Conservation (phyloP, 306 rosid genomes). For the barrel medic (Medicago truncatula) region MtrunA17r5.0-ANR NC_053046.1:35123501-35124000, state of each 20-base stretch:
- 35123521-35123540: not conserved
- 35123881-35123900: too few relatives aligned
- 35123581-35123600: not conserved
- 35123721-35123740: constrained; percentile 2
- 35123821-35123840: too few relatives aligned
- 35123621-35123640: not conserved
- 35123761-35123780: not conserved
- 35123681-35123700: not conserved
- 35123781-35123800: too few relatives aligned
- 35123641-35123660: constrained; percentile 16
- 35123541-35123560: constrained; percentile 32
- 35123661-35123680: constrained; percentile 1
- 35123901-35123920: too few relatives aligned
- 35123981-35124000: too few relatives aligned
- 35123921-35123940: too few relatives aligned
- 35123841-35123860: too few relatives aligned
- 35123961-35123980: too few relatives aligned
- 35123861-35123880: too few relatives aligned
- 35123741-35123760: not conserved
- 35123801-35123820: too few relatives aligned
- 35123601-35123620: not conserved
- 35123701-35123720: not conserved
- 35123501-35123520: not conserved
- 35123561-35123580: not conserved
- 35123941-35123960: too few relatives aligned